A percentile compares a stretch with the other conserved stretches of the same genome.
Conservation (phyloP, 2,329 filamentous ascomycete genomes). For the Talaromyces rugulosus region DNA sequence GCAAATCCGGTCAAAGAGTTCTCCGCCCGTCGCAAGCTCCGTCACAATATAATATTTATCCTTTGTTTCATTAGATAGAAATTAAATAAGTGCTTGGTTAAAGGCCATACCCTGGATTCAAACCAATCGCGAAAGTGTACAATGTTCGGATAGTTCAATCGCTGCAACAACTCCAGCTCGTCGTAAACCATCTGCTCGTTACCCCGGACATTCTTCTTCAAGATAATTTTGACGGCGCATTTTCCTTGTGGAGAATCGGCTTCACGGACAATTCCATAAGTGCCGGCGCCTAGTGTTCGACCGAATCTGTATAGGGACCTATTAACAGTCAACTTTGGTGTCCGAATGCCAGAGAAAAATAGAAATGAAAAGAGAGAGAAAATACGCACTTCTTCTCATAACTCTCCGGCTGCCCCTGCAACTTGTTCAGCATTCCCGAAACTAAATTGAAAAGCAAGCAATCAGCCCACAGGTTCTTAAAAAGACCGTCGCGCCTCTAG, state of each 20-base stretch:
- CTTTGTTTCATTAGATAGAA: conserved; percentile 42
- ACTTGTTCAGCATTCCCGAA: conserved; percentile 86
- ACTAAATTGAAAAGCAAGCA: conserved; percentile 50
- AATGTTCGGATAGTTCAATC: conserved; percentile 88
- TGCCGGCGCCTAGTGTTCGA: conserved; percentile 88
- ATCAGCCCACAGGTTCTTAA: neutral
- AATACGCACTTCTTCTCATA: conserved; percentile 89
- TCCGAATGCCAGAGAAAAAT: neutral
- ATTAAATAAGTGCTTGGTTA: neutral
- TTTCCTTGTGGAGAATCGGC: conserved; percentile 80
- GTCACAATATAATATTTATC: conserved; percentile 99
- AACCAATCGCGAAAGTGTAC: conserved; percentile 99
- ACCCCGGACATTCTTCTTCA: conserved; percentile 98
- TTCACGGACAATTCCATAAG: conserved; percentile 96
- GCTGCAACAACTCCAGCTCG: conserved; percentile 89
- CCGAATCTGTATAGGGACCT: conserved; percentile 89
- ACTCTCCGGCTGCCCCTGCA: conserved; percentile 93
- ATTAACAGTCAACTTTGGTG: conserved; percentile 14
- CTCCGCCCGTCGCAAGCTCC: conserved; percentile 89
- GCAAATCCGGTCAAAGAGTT: conserved; percentile 96
- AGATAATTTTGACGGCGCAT: conserved; percentile 96
- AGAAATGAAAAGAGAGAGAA: neutral
- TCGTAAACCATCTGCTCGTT: conserved; percentile 99
- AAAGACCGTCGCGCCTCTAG: neutral
- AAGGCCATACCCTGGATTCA: conserved; percentile 71